phyloP scores from a whole-genome alignment of 345 rosid species.

The Eucalyptus dawsonii region DNA sequence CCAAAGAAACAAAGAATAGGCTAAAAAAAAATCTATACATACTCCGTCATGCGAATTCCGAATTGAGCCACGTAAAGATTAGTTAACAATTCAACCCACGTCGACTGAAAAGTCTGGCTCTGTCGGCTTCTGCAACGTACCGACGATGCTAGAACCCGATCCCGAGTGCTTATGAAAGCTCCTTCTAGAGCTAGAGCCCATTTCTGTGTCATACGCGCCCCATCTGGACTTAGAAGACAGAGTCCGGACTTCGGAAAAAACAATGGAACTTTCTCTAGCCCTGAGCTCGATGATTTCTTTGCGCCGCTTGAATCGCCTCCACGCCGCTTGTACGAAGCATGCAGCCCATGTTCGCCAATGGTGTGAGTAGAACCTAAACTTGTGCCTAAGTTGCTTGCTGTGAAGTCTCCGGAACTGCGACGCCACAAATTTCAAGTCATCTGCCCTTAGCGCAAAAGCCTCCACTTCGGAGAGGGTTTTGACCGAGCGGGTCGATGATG shows the following conservation, averaged over 20 bases:
- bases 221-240: neutral
- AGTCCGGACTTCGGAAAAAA: neutral
- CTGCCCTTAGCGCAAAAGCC: constrained; percentile 10
- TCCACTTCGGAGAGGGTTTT: constrained; percentile 12
- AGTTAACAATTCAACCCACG: neutral
- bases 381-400: constrained; percentile 7
- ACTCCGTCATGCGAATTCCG: neutral
- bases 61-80: neutral
- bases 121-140: constrained; percentile 12
- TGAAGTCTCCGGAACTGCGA: constrained; percentile 16
- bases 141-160: neutral
- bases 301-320: constrained; percentile 2
- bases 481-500: constrained; percentile 15
- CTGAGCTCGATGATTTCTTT: neutral
- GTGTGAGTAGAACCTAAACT: constrained; percentile 10
- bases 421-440: constrained; percentile 14
- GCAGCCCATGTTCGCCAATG: constrained; percentile 22
- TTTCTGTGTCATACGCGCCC: neutral
- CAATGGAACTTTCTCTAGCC: neutral
- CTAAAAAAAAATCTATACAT: neutral
- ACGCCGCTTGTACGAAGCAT: constrained; percentile 13
- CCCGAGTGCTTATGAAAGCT: constrained; percentile 1
- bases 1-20: neutral
- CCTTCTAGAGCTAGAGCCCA: constrained; percentile 9
- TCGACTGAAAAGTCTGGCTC: constrained; percentile 19